Base-by-base conservation (phyloP, 495 filamentous ascomycete genomes). In the Geoglossum glabrum region DNA sequence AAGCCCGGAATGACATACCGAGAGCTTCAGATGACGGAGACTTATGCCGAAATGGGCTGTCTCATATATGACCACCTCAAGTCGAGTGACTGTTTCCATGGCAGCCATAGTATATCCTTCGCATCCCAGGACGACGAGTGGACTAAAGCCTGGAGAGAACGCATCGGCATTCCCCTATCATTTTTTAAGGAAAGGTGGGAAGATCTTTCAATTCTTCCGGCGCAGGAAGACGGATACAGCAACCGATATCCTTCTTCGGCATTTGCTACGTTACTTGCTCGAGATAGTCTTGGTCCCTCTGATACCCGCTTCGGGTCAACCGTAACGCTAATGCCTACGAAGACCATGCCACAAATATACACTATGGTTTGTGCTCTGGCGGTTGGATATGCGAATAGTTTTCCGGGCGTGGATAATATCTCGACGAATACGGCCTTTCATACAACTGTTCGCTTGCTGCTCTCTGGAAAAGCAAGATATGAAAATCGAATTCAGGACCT, bases 91-190 rank as follows among this genome's bases (percentile, higher is more conserved):
- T 51, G 57, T 19, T 56, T 34, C 46, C 61, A 61, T 47, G 13
- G 45, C 17, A 26, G 52, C 34, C 64, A 68, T 54, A 56, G 46
- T 0, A 55, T 66, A 40, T 60, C 61, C 9, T 66, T 65, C 50
- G 40, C 58, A 25, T 59, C 60, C 11, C 57, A 66, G 57, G 62
- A 66, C 30, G 65, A 67, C 57, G 33, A 58, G 31, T 67, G 65
- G 65, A 47, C 26, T 19, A 46, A 56, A 56, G 51, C 56, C 46
- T 66, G 64, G 62, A 28, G 58, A 19, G 45, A 61, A 27, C 61
- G 63, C 25, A 63, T 59, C 23, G 64, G 64, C 40, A 56, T 66
- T 47, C 64, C 64, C 8, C 0, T 62, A 15, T 45, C 56, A 50
- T 50, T 50, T 21, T 50, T 50, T 21, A 50, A 50, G 46, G 46